phyloP scores from a whole-genome alignment of 2,329 filamentous ascomycete genomes.

The Lithohypha guttulata region DNA sequence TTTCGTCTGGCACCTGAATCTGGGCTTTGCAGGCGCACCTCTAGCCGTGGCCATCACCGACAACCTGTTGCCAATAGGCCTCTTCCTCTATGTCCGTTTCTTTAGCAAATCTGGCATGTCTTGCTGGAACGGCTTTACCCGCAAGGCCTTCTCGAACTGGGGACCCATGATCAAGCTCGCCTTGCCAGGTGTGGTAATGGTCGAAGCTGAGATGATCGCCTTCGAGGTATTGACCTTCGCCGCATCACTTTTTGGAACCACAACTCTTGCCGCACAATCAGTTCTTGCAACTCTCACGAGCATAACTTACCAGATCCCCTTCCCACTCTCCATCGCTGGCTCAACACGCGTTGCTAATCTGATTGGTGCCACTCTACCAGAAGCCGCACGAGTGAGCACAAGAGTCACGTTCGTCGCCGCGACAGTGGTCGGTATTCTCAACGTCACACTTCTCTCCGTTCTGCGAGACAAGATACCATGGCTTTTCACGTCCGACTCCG shows the following conservation, averaged over 20 bases:
- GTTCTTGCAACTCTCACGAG: conserved; percentile 68
- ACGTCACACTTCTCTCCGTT: conserved; percentile 57
- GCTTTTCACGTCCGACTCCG: conserved; percentile 64
- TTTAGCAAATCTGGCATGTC: conserved; percentile 48
- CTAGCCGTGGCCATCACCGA: conserved; percentile 68
- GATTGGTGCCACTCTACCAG: conserved; percentile 73
- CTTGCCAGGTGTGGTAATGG: conserved; percentile 82
- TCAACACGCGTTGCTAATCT: conserved; percentile 85
- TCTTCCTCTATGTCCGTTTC: conserved; percentile 64
- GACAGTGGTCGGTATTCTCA: conserved; percentile 64
- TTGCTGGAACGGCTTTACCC: conserved; percentile 74
- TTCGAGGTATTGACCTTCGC: conserved; percentile 87
- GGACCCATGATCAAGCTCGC: conserved; percentile 76
- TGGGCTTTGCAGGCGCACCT: conserved; percentile 69
- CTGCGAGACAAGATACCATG: conserved; percentile 64
- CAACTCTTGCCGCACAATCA: conserved; percentile 76
- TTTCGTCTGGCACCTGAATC: conserved; percentile 59
- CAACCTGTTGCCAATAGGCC: conserved; percentile 59
- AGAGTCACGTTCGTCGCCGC: conserved; percentile 62
- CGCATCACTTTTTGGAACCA: conserved; percentile 66
- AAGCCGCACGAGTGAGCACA: conserved; percentile 69
- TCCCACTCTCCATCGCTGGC: conserved; percentile 78
- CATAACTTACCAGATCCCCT: conserved; percentile 83
- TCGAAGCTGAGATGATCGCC: conserved; percentile 83
- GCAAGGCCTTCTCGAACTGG: conserved; percentile 62